Evolutionary conservation across 2,329 filamentous ascomycete genomes (phyloP).

Genomic region (Juglanconis juglandina): DNA sequence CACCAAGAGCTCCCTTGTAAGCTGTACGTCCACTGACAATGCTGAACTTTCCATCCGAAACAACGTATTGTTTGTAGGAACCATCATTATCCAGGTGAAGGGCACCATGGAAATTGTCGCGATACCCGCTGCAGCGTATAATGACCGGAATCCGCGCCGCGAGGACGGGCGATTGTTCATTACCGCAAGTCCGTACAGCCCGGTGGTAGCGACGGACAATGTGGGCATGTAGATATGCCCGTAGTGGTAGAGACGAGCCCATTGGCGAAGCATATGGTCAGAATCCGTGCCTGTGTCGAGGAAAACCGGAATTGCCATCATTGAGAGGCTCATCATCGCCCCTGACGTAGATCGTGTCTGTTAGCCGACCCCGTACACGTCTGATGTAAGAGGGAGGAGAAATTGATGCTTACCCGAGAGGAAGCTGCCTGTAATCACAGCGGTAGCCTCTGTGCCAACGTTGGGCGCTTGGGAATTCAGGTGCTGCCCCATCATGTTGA

Average conservation of each 20-base stretch:
- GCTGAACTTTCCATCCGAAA: not conserved
- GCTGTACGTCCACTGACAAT: not conserved
- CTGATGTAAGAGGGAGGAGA: too few species aligned
- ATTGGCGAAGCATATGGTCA: conserved; percentile 27
- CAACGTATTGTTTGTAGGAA: conserved; percentile 29
- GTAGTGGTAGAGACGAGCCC: conserved; percentile 32
- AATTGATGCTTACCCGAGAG: not conserved
- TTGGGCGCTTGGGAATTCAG: too few species aligned
- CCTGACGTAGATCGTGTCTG: not conserved
- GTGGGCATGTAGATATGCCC: conserved; percentile 28
- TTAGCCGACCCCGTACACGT: not conserved
- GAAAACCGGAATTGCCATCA: conserved; percentile 29
- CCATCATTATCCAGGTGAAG: conserved; percentile 35
- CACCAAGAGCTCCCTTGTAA: conserved; percentile 21
- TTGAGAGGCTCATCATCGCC: conserved; percentile 21
- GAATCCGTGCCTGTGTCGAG: conserved; percentile 26
- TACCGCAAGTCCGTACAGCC: conserved; percentile 25
- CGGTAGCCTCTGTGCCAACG: not conserved
- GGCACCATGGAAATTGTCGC: conserved; percentile 29
- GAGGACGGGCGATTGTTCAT: conserved; percentile 24
- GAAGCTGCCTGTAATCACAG: conserved; percentile 2
- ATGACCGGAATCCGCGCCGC: not conserved
- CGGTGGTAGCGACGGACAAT: conserved; percentile 25
- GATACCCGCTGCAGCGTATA: not conserved
- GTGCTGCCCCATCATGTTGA: too few species aligned